Base-by-base conservation (phyloP, 176 grass and related monocot genomes). In the Dactylis glomerata region DNA sequence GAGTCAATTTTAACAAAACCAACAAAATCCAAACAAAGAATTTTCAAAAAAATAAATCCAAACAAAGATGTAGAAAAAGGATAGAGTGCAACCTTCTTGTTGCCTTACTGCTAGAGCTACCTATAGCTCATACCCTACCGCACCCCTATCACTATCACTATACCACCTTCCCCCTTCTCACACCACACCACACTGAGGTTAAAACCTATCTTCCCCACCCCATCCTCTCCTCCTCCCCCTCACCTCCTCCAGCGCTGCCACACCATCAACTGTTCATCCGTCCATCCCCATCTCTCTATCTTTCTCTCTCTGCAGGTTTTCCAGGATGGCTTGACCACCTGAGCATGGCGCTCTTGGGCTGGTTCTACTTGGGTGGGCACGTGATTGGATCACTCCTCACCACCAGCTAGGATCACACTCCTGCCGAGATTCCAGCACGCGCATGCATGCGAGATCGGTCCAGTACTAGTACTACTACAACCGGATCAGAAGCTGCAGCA, bases 251-350 rank as follows among this genome's bases (percentile, higher is more conserved):
- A 77, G 74, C 84, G 20, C 77, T 71, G 54, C 75, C 81, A 80
- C 76, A 68, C 64, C 80, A 56, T 83, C 80, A 26, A 83, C 88
- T 87, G 80, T 90, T 90, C 88, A 51, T 84, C 80, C 73, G 63
- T 51, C 76, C 41, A 73, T 73, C 79, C 75, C 46, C 24, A 17
- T 12, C 8, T 23, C 61, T 78, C 10, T 10, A 20, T 47, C 69
- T 75, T 31, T 65, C 81, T 44, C 5, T 62, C 37, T 73, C 68
- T 75, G 27, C 69, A 82, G 73, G 84, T 72, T 86, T 78, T 78
- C 65, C 52, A 34, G 78, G 42, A 83, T 87, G 88, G 64, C 84
- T 79, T 90, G 83, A 90, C 79, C 83, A 86, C 65, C 73, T 86
- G 78, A 86, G 51, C 76, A 65, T 75, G 62, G 46, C 78, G 24